Base-by-base conservation (phyloP, 78 protist species). In the Dictyostelium capitatum region DNA sequence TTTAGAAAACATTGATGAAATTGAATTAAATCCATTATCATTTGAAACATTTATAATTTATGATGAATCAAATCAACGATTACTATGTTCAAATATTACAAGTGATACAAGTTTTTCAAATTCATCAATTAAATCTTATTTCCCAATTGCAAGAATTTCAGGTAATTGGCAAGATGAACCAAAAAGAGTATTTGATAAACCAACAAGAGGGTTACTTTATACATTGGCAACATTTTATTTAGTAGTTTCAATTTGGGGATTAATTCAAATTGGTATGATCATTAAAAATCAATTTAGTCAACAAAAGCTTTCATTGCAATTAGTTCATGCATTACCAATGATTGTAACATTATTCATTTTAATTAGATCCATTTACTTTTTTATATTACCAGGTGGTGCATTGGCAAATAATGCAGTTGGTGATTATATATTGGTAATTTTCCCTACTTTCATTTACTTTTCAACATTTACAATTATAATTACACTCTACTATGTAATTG, bases 361-460 rank as follows among this genome's bases (percentile, higher is more conserved):
- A 47, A 73, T 73, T 32, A 37, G 79, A 46, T 73, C 59, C 1
- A 47, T 73, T 30, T 73, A 73, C 46, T 73, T 73, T 32, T 73
- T 20, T 23, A n/a, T 73, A 8, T 9, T 87, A 10, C 84, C 84
- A 48, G 53, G 28, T 77, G 84, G 85, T 19, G 48, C 25, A 8
- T 82, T 87, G 0, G n/a, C 65, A 9, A 9, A 50, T 6, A 75
- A 50, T 20, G 43, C 57, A 25, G 65, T 65, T 4, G 67, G 79
- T n/a, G 90, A 69, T 15, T 82, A 82, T 82, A 25, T 82, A 9
- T 32, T 82, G 4, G 79, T 69, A 8, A 54, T 82, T 11, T 46
- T 70, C 9, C 87, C 87, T 2, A 62, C 75, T 4, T 80, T 80
- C 46, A 32, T 80, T 46, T 80, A 80, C 47, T 80, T 82, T 69